Evolutionary conservation across 306 rosid species (phyloP).

Genomic region (Rosa rugosa): DNA sequence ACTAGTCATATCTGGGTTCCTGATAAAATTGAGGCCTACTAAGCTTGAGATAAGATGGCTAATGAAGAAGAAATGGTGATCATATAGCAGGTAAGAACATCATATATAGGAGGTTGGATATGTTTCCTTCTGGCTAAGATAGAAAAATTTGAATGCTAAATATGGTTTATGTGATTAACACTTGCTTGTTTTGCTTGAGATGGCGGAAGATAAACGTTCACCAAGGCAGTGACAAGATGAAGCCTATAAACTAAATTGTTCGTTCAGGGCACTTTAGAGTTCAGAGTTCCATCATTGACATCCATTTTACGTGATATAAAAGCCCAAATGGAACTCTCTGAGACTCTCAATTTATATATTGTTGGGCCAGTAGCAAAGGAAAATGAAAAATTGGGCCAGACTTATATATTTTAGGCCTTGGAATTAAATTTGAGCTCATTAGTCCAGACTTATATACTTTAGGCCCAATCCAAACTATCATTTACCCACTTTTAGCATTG

Average conservation of each 20-base stretch:
- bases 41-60: neutral
- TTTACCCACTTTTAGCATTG: no score
- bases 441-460: no score
- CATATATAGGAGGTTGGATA: slow-evolving; percentile 14
- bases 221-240: neutral
- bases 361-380: no score
- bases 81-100: neutral
- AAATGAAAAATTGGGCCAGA: no score
- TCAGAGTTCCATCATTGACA: neutral
- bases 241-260: neutral
- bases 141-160: slow-evolving; percentile 1
- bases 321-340: no score
- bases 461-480: no score
- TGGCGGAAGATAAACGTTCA: neutral
- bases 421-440: no score
- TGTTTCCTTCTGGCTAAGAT: neutral
- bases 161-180: neutral
- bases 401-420: no score
- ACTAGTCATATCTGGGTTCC: slow-evolving; percentile 12
- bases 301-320: neutral
- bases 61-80: neutral
- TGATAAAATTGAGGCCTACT: neutral
- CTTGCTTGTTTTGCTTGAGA: neutral
- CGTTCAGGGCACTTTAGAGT: neutral
- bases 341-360: no score